Evolutionary conservation across 768 basidiomycete genomes (phyloP).

Genomic region (Kwoniella botswanensis): DNA sequence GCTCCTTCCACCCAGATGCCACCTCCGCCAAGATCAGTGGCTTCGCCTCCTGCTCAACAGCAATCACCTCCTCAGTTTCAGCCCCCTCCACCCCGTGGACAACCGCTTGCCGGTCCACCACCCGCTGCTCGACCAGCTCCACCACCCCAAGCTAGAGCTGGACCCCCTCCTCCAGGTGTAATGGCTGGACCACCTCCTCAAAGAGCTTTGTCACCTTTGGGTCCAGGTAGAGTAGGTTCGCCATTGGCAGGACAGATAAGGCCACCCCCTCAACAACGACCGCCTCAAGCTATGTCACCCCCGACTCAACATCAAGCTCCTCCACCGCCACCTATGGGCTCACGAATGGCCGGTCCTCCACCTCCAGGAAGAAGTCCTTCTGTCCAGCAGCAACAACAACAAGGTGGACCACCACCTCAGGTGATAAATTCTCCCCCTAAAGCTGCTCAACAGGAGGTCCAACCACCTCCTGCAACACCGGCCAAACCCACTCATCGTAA

Average conservation of each 20-base stretch:
- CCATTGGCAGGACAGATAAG: slow-evolving; percentile 29
- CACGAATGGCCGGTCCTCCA: slow-evolving; percentile 46
- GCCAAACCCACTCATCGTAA: slow-evolving; percentile 67
- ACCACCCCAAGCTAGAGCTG: slow-evolving; percentile 24
- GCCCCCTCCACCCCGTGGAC: slow-evolving; percentile 59
- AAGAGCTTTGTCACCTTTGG: slow-evolving; percentile 49
- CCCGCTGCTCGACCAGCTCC: slow-evolving; percentile 25
- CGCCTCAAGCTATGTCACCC: slow-evolving; percentile 23
- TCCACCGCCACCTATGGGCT: slow-evolving; percentile 31
- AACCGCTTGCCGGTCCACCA: slow-evolving; percentile 52
- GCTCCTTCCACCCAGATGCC: slow-evolving; percentile 48
- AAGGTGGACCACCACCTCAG: slow-evolving; percentile 22
- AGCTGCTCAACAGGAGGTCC: slow-evolving; percentile 51
- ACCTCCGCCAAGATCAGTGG: slow-evolving; percentile 40
- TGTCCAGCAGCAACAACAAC: slow-evolving; percentile 25
- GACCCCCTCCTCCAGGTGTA: slow-evolving; percentile 38
- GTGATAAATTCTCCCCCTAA: slow-evolving; percentile 43
- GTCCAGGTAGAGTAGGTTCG: slow-evolving; percentile 38
- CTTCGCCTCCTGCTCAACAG: slow-evolving; percentile 31
- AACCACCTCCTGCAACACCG: slow-evolving; percentile 58
- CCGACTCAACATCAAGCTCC: slow-evolving; percentile 20
- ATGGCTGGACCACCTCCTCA: slow-evolving; percentile 40
- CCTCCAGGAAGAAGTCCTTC: slow-evolving; percentile 44
- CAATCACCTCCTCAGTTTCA: slow-evolving; percentile 52
- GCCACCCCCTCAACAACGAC: slow-evolving; percentile 22